These are phyloP conservation scores for Candida bentonensis DNA, from an alignment of 805 yeast species.

Conservation along the genomic window DNA sequence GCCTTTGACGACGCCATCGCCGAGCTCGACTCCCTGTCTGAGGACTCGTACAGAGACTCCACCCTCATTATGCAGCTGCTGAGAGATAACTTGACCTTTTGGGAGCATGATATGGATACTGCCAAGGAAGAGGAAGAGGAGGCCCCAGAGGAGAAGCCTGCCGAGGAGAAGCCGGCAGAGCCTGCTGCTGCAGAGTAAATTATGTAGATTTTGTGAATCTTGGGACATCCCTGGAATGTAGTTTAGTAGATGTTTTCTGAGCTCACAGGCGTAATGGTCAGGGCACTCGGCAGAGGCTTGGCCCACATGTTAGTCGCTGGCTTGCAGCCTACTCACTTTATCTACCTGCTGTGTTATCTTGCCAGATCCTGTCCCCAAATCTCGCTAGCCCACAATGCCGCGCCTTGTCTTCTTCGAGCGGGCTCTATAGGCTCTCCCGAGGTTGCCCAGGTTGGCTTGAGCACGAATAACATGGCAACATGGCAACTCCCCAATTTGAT, in stretches of 20 bases:
- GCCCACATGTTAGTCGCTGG: too few relatives aligned
- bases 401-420: too few relatives aligned
- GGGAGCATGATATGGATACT: conserved; percentile 92
- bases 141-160: conserved; percentile 17
- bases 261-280: too few relatives aligned
- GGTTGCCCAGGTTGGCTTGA: too few relatives aligned
- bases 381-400: too few relatives aligned
- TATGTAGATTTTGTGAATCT: conserved; percentile 4
- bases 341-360: too few relatives aligned
- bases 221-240: conserved; percentile 16
- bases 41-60: conserved; percentile 96
- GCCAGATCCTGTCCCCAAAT: too few relatives aligned
- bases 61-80: conserved; percentile 97
- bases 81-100: conserved; percentile 94
- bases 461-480: too few relatives aligned
- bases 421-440: too few relatives aligned
- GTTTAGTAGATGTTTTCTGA: neutral
- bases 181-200: conserved; percentile 9
- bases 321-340: too few relatives aligned
- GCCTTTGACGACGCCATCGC: conserved; percentile 99
- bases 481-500: too few relatives aligned
- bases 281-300: too few relatives aligned
- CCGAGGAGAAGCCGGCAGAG: conserved; percentile 16
- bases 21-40: conserved; percentile 92
- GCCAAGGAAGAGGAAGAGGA: conserved; percentile 36